A percentile compares a stretch with the other conserved stretches of the same genome.
Conservation (phyloP, 2,329 filamentous ascomycete genomes). For the Exophiala sideris region DNA sequence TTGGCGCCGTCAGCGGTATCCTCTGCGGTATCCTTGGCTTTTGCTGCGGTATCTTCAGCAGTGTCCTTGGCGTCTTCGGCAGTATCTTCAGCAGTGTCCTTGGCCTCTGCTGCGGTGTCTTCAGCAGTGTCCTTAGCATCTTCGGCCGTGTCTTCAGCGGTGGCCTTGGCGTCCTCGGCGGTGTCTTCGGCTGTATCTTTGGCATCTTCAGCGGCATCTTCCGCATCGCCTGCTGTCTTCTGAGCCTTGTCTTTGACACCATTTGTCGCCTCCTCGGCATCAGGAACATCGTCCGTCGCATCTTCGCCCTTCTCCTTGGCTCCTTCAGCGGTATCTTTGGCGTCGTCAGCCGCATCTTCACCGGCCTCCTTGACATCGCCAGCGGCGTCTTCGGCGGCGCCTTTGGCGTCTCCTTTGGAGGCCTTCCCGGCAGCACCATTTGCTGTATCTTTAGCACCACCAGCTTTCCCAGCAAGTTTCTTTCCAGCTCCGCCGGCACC, state of each 20-base stretch:
- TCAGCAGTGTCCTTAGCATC: too few species aligned
- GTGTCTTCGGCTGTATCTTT: neutral
- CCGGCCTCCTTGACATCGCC: conserved; percentile 38
- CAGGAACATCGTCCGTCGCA: conserved; percentile 17
- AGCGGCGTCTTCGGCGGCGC: conserved; percentile 26
- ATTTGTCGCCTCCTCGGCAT: conserved; percentile 44
- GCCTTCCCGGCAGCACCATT: conserved; percentile 28
- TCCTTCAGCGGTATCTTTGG: conserved; percentile 14
- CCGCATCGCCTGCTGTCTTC: conserved; percentile 11
- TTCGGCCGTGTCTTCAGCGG: too few species aligned
- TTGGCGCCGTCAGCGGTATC: conserved; percentile 38
- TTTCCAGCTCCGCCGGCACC: conserved; percentile 24
- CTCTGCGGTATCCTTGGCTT: conserved; percentile 22
- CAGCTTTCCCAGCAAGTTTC: conserved; percentile 30
- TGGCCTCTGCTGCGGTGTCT: too few species aligned
- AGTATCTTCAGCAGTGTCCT: conserved; percentile 19
- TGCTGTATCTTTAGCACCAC: conserved; percentile 26
- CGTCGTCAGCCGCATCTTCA: conserved; percentile 38
- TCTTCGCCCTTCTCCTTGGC: conserved; percentile 17
- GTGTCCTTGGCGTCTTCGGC: conserved; percentile 26
- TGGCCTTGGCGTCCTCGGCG: too few species aligned
- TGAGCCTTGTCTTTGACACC: conserved; percentile 50
- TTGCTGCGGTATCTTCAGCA: conserved; percentile 27
- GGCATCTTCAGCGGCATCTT: conserved; percentile 14
- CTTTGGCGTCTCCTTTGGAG: conserved; percentile 24